Evolutionary conservation across 2,329 filamentous ascomycete species (phyloP).

Genomic region (Thelonectria rubi): DNA sequence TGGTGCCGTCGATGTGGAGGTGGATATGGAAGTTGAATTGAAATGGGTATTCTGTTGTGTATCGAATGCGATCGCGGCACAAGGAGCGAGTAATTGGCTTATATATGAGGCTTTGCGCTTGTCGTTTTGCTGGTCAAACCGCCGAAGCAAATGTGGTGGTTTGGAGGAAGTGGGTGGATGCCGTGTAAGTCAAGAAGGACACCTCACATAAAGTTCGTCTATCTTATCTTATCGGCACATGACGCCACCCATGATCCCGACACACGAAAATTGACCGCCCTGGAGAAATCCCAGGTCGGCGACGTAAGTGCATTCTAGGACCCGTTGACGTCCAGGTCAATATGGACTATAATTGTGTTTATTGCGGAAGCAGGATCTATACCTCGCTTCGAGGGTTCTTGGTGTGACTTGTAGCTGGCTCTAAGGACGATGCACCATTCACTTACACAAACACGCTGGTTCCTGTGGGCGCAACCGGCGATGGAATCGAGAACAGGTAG

Average conservation of each 20-base stretch:
- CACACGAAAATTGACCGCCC: conserved; percentile 27
- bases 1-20: neutral
- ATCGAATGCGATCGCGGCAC: neutral
- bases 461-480: no score
- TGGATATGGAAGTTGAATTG: neutral
- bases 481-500: no score
- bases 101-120: neutral
- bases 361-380: no score
- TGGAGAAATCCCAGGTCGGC: conserved; percentile 7
- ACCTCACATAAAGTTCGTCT: conserved; percentile 42
- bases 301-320: no score
- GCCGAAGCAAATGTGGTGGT: conserved; percentile 20
- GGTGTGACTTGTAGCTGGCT: no score
- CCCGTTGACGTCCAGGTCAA: no score
- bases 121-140: neutral
- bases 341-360: no score
- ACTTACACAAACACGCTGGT: no score
- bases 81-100: neutral
- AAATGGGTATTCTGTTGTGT: neutral
- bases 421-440: no score
- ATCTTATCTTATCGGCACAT: conserved; percentile 52
- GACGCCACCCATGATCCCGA: conserved; percentile 34
- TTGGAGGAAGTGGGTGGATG: conserved; percentile 12
- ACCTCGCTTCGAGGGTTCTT: no score
- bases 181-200: conserved; percentile 40